A percentile compares a stretch with the other conserved stretches of the same genome.
phyloP scores from a whole-genome alignment of 2,329 filamentous ascomycete genomes.

The Fusarium staphyleae region DNA sequence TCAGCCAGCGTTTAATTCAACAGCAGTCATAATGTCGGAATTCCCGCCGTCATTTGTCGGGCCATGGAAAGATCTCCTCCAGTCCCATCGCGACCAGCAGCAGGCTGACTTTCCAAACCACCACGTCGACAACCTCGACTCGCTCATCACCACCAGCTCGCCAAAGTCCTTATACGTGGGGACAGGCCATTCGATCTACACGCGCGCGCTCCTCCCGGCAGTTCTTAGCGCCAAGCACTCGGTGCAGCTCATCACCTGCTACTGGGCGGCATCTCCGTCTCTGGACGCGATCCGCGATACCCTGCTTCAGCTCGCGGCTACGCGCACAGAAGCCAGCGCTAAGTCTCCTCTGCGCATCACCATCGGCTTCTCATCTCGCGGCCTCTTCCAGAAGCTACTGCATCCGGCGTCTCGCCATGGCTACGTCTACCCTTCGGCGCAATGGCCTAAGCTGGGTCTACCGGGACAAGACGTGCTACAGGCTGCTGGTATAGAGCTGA shows the following conservation, averaged over 20 bases:
- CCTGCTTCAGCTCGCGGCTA: constrained; percentile 65
- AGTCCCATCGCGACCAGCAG: constrained; percentile 45
- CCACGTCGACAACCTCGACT: constrained; percentile 51
- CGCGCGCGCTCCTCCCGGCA: constrained; percentile 64
- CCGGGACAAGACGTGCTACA: constrained; percentile 60
- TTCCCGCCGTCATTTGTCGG: constrained; percentile 50
- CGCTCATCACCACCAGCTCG: constrained; percentile 57
- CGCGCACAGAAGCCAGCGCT: constrained; percentile 38
- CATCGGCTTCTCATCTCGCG: constrained; percentile 79
- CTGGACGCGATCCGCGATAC: constrained; percentile 63
- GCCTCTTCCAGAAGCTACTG: constrained; percentile 75
- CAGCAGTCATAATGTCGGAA: constrained; percentile 20
- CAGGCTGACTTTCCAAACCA: constrained; percentile 58
- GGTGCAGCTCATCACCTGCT: constrained; percentile 81
- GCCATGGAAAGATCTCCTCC: constrained; percentile 48
- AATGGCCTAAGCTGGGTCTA: constrained; percentile 72
- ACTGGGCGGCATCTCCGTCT: constrained; percentile 75
- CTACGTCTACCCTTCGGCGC: constrained; percentile 63
- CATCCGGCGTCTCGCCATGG: constrained; percentile 71
- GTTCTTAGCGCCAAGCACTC: constrained; percentile 67
- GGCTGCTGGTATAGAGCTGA: constrained; percentile 68
- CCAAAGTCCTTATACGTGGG: constrained; percentile 61
- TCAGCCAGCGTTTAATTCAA: not conserved
- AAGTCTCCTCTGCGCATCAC: constrained; percentile 62
- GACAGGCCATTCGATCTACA: constrained; percentile 65